phyloP scores from a whole-genome alignment of 2,329 filamentous ascomycete species.

The Pseudocercospora macadamiae region DNA sequence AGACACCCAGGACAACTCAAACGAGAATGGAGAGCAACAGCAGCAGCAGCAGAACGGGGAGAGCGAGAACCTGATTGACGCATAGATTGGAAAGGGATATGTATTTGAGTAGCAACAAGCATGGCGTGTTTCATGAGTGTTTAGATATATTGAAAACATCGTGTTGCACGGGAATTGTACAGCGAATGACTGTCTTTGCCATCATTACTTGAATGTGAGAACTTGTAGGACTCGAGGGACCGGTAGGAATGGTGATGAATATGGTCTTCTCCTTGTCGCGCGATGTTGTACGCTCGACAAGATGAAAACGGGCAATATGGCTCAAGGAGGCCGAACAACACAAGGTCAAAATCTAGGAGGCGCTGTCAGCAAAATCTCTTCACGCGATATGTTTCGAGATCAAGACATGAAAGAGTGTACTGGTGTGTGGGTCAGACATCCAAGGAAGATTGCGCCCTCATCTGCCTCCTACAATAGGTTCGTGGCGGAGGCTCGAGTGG shows the following conservation, averaged over 20 bases:
- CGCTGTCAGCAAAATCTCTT: conserved; percentile 1
- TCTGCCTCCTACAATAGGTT: conserved; percentile 42
- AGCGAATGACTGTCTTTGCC: neutral
- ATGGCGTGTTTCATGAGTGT: conserved; percentile 11
- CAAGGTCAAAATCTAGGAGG: no score
- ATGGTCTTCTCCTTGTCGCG: neutral
- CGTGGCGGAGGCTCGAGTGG: conserved; percentile 61
- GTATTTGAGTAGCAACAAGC: neutral
- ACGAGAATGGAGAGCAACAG: conserved; percentile 31
- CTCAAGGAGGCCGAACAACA: no score
- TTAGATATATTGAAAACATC: conserved; percentile 11
- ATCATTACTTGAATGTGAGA: no score
- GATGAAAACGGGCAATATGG: conserved; percentile 6
- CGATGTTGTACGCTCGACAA: neutral
- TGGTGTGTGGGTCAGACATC: conserved; percentile 41
- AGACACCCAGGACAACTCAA: conserved; percentile 50
- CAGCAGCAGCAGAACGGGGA: conserved; percentile 36
- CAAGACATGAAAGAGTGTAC: conserved; percentile 6
- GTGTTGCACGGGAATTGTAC: neutral
- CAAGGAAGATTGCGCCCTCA: conserved; percentile 47
- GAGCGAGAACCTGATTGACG: conserved; percentile 33
- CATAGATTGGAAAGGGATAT: conserved; percentile 16
- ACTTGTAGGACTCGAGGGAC: neutral
- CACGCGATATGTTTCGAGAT: neutral
- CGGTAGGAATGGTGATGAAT: neutral